Base-by-base conservation (phyloP, 306 rosid genomes). In the Vigna angularis region DNA sequence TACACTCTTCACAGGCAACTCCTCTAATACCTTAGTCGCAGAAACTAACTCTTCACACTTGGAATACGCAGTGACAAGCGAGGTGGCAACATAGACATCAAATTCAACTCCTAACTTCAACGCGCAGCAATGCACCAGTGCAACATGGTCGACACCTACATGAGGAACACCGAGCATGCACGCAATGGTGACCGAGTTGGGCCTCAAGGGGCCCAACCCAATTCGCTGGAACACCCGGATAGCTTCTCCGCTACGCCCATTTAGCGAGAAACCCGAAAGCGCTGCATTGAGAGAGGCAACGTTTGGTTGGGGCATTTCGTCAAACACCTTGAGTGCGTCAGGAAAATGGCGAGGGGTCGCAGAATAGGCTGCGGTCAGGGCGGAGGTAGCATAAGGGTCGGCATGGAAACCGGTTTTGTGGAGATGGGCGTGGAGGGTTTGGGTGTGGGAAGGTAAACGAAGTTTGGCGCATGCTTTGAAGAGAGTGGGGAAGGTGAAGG, bases 401-500 rank as follows among this genome's bases (percentile, higher is more conserved):
- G 86, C 73, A 1, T 40, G 71, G 75, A 91, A 84, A 7, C 96
- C 93, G 12, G 87, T 83, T 76, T 90, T 89, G 80, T 90, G 44
- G 71, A 90, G 66, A 81, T 81, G 90, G 86, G 90, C 51, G 26
- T 90, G 96, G 8, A 88, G 75, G 72, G 77, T 85, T 77, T 85
- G 86, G n/a, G 87, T 83, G 0, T 78, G 82, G 44, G 66, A 56
- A 45, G 72, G 49, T 8, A 76, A 75, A 49, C 63, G 30, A 59
- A 87, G 90, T 42, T 84, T 86, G 71, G 88, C 86, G 30, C 90
- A 90, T 47, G 96, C 96, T 88, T 91, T 94, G 82, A 94, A 79
- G 66, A 89, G 93, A 77, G 93, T 59, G 47, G 93, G 91, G 70
- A 91, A 82, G n/a, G 82, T 81, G 84, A 87, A 94, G 42, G 80